Base-by-base conservation (phyloP, 1,284 basidiomycete genomes). In the Farysia itapuensis region DNA sequence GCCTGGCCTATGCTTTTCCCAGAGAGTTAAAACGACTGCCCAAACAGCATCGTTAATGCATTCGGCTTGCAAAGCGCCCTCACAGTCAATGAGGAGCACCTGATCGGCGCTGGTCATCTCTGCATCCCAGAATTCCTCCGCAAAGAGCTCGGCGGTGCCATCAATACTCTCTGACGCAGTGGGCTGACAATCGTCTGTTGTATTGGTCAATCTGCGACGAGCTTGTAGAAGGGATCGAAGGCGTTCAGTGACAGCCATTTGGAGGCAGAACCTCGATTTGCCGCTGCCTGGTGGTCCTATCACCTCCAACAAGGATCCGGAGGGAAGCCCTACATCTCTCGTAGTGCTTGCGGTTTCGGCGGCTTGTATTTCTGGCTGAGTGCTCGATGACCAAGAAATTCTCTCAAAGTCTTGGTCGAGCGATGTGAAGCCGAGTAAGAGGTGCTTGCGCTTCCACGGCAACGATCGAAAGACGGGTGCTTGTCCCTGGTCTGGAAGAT, bases 41-140 rank as follows among this genome's bases (percentile, higher is more conserved):
- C 58, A 61, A 3, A 33, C 51, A 16, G 51, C 58, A 21, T 61
- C 51, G 3, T 43, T 38, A 5, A 61, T 23, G 16, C 26, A 32
- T 31, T 61, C 58, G 2, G 58, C 32, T 4, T 36, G 26, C 8
- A 61, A 11, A n/a, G 51, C 51, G n/a, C 58, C 58, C 44, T 61
- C 58, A 38, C 51, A 54, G 40, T 61, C 58, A 22, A 61, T 24
- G 19, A 54, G 25, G 26, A 61, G 16, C 16, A 61, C 38, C 28
- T 61, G 58, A 36, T 61, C 51, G 15, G 58, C 46, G 8, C 24
- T 39, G 0, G 50, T 42, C 9, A 54, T 25, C 29, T 61, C 58
- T 15, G 58, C 58, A 26, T 61, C 58, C 58, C 58, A 61, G 33
- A 47, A 61, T 2, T 61, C 58, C 7, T 61, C 51, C 19, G 47